Base-by-base conservation (phyloP, 164 flowering plant genomes). In the Magnolia kwangsiensis region DNA sequence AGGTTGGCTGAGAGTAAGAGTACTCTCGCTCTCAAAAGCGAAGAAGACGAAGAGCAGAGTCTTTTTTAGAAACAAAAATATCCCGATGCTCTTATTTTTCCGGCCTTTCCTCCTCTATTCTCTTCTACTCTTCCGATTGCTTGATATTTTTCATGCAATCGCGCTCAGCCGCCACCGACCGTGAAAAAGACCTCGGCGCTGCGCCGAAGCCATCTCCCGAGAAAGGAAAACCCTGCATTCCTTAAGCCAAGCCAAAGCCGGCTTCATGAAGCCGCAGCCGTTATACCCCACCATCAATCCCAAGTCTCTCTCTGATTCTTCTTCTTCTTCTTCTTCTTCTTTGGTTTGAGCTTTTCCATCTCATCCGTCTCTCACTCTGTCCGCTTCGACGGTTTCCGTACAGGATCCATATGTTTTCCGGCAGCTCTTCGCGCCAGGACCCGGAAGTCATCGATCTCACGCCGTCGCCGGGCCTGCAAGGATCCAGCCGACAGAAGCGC, bases 401-500 rank as follows among this genome's bases (percentile, higher is more conserved):
- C 64, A 72, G 64, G 66, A 14, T 49, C 6, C 49, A 16, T 10
- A 11, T 23, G 23, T 55, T 72, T 7, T 24, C 74, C 13, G 74
- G 74, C 31, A 37, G 71, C 11, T 69, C 71, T 69, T 69, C 71
- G 5, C 50, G 71, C 5, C 45, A 69, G 19, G 71, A 69, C 6
- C 71, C 49, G 27, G 71, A 69, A 69, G 27, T 59, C 14, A 19
- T 73, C 27, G 75, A 73, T 1, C 19, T 59, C 13, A 73, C 64
- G 18, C 50, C 75, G 75, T n/a, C 73, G 27, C 18, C 61, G 16
- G 20, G 14, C 24, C 59, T 66, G 3, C 51, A 59, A 37, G 37
- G 66, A 51, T 27, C 66, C 23, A 73, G 67, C 20, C 20, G 49
- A 2, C 31, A 31, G 23, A 73, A 73, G 4, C 75, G 64, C 14